Conservation (phyloP, 768 basidiomycete genomes). For the Cystoderma amianthinum region DNA sequence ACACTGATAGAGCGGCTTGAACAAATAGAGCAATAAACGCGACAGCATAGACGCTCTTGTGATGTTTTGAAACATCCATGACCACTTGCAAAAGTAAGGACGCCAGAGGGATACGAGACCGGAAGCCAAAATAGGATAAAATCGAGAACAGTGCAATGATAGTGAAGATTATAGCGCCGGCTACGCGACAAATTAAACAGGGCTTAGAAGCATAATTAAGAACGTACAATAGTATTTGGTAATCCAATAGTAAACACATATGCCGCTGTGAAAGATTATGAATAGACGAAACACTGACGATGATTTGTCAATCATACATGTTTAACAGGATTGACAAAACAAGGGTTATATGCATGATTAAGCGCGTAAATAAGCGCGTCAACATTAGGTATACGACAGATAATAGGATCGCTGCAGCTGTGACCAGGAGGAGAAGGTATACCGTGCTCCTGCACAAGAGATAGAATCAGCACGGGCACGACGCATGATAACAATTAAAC, state of each 20-base stretch:
- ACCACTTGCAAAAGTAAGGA: constrained; percentile 74
- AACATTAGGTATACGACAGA: constrained; percentile 65
- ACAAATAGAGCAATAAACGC: constrained; percentile 64
- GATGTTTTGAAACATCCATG: constrained; percentile 82
- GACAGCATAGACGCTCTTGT: constrained; percentile 74
- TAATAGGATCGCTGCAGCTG: constrained; percentile 59
- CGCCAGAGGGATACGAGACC: constrained; percentile 71
- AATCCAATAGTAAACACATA: constrained; percentile 56
- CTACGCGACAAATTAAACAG: too few relatives aligned
- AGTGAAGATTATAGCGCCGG: constrained; percentile 81
- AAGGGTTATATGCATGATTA: constrained; percentile 74
- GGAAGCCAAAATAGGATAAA: constrained; percentile 67
- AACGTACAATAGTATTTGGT: constrained; percentile 61
- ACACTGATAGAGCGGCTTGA: constrained; percentile 68
- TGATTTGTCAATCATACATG: constrained; percentile 39
- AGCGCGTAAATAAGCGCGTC: constrained; percentile 62
- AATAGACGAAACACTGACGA: neutral
- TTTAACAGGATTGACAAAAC: constrained; percentile 56
- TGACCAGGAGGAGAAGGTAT: constrained; percentile 70
- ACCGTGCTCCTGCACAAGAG: constrained; percentile 53
- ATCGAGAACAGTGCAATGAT: constrained; percentile 72
- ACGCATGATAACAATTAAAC: neutral
- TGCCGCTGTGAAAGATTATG: neutral
- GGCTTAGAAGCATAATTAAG: too few relatives aligned
- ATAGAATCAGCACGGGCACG: constrained; percentile 1